phyloP scores from a whole-genome alignment of 169 alveolate genomes.

The Plasmodium knowlesi region DNA sequence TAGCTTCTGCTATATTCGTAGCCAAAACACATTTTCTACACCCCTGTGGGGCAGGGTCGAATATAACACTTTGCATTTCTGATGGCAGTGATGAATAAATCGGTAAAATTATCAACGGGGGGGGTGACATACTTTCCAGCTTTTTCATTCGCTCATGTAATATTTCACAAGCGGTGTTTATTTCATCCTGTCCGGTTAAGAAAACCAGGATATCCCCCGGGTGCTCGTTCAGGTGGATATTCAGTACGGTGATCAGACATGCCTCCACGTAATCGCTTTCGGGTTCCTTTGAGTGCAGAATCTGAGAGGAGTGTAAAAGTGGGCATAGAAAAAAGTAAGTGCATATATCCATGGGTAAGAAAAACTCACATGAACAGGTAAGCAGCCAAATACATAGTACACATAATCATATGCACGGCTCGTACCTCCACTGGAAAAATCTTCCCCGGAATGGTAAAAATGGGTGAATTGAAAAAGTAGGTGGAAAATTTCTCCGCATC shows the following conservation, averaged over 20 bases:
- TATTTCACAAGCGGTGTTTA: conserved; percentile 98
- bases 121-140: conserved; percentile 95
- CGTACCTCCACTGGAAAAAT: conserved; percentile 97
- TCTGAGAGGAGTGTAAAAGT: background rate
- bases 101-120: conserved; percentile 96
- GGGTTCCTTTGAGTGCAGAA: conserved; percentile 95
- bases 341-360: background rate
- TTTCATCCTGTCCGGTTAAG: conserved; percentile 99
- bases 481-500: conserved; percentile 97
- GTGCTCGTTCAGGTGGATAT: conserved; percentile 96
- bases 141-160: conserved; percentile 95
- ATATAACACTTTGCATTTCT: conserved; percentile 97
- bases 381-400: background rate
- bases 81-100: conserved; percentile 98
- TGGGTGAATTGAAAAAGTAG: conserved; percentile 96
- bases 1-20: conserved; percentile 99
- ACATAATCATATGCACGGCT: background rate
- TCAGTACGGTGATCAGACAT: conserved; percentile 96
- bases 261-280: conserved; percentile 99
- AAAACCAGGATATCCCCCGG: conserved; percentile 99
- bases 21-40: conserved; percentile 98
- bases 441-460: conserved; percentile 99
- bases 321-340: background rate
- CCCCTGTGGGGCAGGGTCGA: conserved; percentile 99
- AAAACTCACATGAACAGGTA: background rate